Evolutionary conservation across 495 filamentous ascomycete species (phyloP).

Genomic region (Cercophora scortea): DNA sequence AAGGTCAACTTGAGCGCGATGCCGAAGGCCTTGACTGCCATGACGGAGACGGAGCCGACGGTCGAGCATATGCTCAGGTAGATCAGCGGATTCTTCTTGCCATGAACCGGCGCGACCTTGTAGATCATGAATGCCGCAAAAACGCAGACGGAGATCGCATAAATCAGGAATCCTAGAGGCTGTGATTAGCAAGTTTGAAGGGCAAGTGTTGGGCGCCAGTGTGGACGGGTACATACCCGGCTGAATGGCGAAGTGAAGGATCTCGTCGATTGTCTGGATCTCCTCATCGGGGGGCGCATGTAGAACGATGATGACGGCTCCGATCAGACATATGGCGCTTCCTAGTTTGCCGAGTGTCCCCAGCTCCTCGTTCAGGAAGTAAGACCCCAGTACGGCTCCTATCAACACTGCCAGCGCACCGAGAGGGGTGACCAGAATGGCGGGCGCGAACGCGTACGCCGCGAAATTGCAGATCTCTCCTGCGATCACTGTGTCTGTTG

Average conservation of each 20-base stretch:
- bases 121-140: constrained; percentile 96
- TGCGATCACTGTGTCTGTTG: constrained; percentile 50
- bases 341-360: constrained; percentile 87
- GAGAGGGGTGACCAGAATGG: constrained; percentile 91
- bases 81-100: constrained; percentile 89
- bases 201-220: not conserved
- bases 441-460: constrained; percentile 95
- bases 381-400: constrained; percentile 87
- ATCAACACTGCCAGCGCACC: constrained; percentile 92
- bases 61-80: constrained; percentile 96
- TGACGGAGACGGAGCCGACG: constrained; percentile 92
- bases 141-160: constrained; percentile 64
- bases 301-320: constrained; percentile 93
- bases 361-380: constrained; percentile 83
- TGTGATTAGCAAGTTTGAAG: constrained; percentile 18
- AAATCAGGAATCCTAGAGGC: constrained; percentile 71
- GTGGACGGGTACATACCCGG: constrained; percentile 53
- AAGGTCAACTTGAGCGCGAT: constrained; percentile 94
- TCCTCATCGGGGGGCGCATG: constrained; percentile 93
- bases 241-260: constrained; percentile 78
- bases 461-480: constrained; percentile 96
- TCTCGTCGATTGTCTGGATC: constrained; percentile 79
- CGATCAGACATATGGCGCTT: constrained; percentile 91
- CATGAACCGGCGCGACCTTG: constrained; percentile 76
- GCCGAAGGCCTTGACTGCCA: constrained; percentile 97